Base-by-base conservation (phyloP, 2,329 filamentous ascomycete genomes). In the Ophiostoma novo-ulmi region DNA sequence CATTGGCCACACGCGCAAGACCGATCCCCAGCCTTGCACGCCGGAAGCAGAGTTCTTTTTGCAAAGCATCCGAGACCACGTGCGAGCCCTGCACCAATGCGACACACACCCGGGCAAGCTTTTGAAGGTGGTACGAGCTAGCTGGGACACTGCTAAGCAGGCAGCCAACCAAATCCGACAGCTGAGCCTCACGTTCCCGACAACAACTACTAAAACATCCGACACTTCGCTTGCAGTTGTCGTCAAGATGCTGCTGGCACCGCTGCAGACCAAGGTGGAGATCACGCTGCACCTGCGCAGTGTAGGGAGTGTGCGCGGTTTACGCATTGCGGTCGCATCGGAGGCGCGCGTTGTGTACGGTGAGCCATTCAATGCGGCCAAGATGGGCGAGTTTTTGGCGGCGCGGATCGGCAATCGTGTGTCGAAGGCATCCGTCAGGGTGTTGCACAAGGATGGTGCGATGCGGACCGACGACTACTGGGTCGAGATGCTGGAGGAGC, bases 31-130 rank as follows among this genome's bases (percentile, higher is more conserved):
- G 41, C 85, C 87, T 0, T 78, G 87, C 69, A 89, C 88, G 1
- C 84, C 85, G 0, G 90, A 91, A 76, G 89, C 88, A 74, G 88
- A 91, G 52, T 94, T 94, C 80, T 92, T 93, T 77, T 80, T 94
- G 8, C 87, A 91, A 75, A 86, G 88, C 75, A 88, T 94, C 71
- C 85, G 89, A 63, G 89, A 91, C 71, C 85, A 89, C 71, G 81
- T 92, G 61, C 87, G 89, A 67, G 85, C 82, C 1, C 79, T 92
- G 61, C 81, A 83, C 14, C 89, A 90, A 77, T 81, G 82, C 70
- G 80, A 83, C 67, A 89, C 86, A 0, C 82, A 82, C 68, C 81
- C 90, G 38, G 82, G 83, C 20, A 81, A 83, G 44, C 81, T 94
- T 36, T 82, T 94, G 20, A 75, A 77, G 5, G 80, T 86, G 20